A percentile compares a stretch with the other conserved stretches of the same genome.
phyloP scores from a whole-genome alignment of 2,329 filamentous ascomycete species.

The Raffaelea albimanens region DNA sequence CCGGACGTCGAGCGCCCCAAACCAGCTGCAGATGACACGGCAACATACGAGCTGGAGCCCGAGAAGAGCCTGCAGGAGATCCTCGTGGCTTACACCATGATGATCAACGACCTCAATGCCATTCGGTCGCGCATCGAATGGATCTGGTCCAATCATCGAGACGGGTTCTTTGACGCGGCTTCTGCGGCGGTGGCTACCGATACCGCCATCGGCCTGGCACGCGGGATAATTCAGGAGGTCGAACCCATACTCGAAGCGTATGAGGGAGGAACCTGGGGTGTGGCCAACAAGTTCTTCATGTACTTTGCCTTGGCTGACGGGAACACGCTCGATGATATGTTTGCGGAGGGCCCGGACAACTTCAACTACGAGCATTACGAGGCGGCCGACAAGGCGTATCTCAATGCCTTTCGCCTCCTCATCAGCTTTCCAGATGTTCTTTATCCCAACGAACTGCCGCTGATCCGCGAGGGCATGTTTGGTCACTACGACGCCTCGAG shows the following conservation, averaged over 20 bases:
- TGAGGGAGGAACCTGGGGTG: slow-evolving; percentile 9
- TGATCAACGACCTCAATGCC: slow-evolving; percentile 21
- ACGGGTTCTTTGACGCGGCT: slow-evolving; percentile 19
- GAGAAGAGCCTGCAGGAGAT: slow-evolving; percentile 16
- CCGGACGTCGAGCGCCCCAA: slow-evolving; percentile 17
- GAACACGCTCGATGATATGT: no score
- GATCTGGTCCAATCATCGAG: slow-evolving; percentile 22
- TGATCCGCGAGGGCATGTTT: slow-evolving; percentile 18
- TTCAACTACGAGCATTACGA: slow-evolving; percentile 15
- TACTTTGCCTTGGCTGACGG: not conserved
- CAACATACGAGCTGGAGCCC: slow-evolving; percentile 23
- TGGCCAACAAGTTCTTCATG: not conserved
- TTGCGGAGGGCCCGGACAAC: no score
- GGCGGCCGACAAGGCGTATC: slow-evolving; percentile 13
- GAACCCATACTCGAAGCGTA: slow-evolving; percentile 15
- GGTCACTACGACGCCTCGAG: slow-evolving; percentile 9
- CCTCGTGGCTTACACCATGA: slow-evolving; percentile 16
- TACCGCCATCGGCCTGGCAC: slow-evolving; percentile 24
- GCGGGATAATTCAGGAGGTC: slow-evolving; percentile 21
- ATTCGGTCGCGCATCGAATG: slow-evolving; percentile 18
- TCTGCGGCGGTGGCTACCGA: slow-evolving; percentile 26
- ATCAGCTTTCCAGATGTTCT: slow-evolving; percentile 10
- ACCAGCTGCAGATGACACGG: slow-evolving; percentile 10
- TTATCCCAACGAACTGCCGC: slow-evolving; percentile 9
- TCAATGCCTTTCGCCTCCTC: slow-evolving; percentile 12